These are phyloP conservation scores for Ganoderma multipileum DNA, from an alignment of 1,284 basidiomycete species.

Conservation along the genomic window DNA sequence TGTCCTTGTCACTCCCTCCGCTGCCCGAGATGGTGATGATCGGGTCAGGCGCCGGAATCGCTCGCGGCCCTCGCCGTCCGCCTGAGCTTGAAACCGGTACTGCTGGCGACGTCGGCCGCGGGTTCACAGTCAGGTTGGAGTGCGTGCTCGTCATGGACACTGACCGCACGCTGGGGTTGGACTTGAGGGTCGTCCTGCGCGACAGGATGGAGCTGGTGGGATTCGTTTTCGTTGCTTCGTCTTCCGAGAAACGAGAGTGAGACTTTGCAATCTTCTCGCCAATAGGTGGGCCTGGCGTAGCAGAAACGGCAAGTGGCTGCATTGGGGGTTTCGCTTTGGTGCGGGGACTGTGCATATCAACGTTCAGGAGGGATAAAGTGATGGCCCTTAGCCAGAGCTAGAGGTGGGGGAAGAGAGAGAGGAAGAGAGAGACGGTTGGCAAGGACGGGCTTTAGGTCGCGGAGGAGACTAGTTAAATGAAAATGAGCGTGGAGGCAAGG, in stretches of 20 bases:
- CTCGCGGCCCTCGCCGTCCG: slow-evolving; percentile 30
- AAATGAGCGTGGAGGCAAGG: slow-evolving; percentile 33
- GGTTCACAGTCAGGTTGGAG: slow-evolving; percentile 8
- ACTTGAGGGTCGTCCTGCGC: slow-evolving; percentile 33
- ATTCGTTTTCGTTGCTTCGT: slow-evolving; percentile 26
- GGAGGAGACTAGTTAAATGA: not conserved
- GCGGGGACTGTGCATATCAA: slow-evolving; percentile 29
- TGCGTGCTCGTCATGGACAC: slow-evolving; percentile 32
- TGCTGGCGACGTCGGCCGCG: not conserved
- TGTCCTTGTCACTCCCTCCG: slow-evolving; percentile 27
- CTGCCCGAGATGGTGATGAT: slow-evolving; percentile 42
- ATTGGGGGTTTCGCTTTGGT: slow-evolving; percentile 34
- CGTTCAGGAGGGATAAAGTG: not conserved
- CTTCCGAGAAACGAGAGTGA: slow-evolving; percentile 37
- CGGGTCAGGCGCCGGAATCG: slow-evolving; percentile 43
- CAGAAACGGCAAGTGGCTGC: slow-evolving; percentile 40
- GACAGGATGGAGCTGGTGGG: slow-evolving; percentile 30
- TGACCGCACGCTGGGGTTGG: slow-evolving; percentile 35
- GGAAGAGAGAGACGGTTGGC: slow-evolving; percentile 7
- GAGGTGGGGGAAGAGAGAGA: slow-evolving; percentile 4
- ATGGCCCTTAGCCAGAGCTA: not conserved
- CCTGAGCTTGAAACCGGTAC: slow-evolving; percentile 8
- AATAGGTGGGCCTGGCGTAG: slow-evolving; percentile 34
- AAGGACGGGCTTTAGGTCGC: slow-evolving; percentile 5
- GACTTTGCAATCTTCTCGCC: slow-evolving; percentile 32